Evolutionary conservation across 2,329 filamentous ascomycete species (phyloP), one percentile per base, ranked within the genome.

Genomic region (Scytalidium sp.): DNA sequence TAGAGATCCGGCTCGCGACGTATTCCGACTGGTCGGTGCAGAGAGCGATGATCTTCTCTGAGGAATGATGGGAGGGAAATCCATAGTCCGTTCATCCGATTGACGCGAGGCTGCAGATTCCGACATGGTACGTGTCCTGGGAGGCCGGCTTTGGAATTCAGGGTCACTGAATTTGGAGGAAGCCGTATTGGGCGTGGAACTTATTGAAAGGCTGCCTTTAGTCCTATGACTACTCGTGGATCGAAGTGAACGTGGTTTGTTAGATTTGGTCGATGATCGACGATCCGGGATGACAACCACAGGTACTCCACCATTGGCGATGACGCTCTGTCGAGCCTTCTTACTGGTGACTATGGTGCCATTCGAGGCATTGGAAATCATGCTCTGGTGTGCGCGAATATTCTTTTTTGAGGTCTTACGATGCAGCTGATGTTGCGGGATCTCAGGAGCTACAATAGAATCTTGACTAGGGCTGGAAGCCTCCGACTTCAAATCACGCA

Each of bases 241-340:
- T 49, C 81, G 75, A 15, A 84, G 66, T 2, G 81, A 84, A 3
- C 76, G 79, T 25, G 79, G 70, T 41, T 62, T 70, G 29, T 70
- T 72, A 7, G 76, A 73, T 51, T 75, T 76, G 10, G 73, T 66
- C 19, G 64, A 66, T 17, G 81, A 79, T 15, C 66, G 70, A 15
- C 83, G 78, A 49, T 80, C 76, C 6, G 83, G 83, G 45, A 86
- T 76, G 19, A 86, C 72, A 6, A 84, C 74, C 7, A 86, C 82
- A 2, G 83, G 83, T 9, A 86, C 81, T 2, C 72, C 80, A 7
- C 82, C 83, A 47, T 67, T 78, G 55, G 78, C 83, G 70, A 77
- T 75, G 2, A 85, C 68, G 25, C 84, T 79, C 15, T 76, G 75
- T n/a, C 83, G 71, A 3, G 79, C 79, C 57, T 73, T 80, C 7